These are phyloP conservation scores for Wickerhamomyces mucosus DNA, from an alignment of 805 yeast species.

Conservation along the genomic window DNA sequence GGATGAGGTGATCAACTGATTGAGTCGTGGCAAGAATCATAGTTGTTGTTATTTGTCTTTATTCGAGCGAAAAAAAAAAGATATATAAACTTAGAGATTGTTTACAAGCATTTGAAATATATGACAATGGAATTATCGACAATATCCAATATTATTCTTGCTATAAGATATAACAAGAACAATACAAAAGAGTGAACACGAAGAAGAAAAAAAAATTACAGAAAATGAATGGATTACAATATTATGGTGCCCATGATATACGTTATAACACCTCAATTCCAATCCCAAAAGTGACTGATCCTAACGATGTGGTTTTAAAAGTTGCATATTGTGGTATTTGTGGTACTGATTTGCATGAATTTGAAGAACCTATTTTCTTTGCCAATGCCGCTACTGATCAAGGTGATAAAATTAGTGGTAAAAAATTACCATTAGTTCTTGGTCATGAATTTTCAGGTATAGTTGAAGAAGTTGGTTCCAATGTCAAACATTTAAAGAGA, in stretches of 20 bases:
- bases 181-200: too few relatives aligned
- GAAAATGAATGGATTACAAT: constrained; percentile 32
- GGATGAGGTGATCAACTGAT: too few relatives aligned
- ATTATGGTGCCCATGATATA: constrained; percentile 29
- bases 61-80: too few relatives aligned
- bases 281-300: constrained; percentile 26
- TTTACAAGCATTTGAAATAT: too few relatives aligned
- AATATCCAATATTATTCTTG: too few relatives aligned
- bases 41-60: too few relatives aligned
- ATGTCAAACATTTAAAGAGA: constrained; percentile 37
- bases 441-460: constrained; percentile 58
- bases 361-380: constrained; percentile 50
- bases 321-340: constrained; percentile 46
- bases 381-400: constrained; percentile 33
- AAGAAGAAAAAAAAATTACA: too few relatives aligned
- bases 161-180: too few relatives aligned
- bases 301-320: constrained; percentile 34
- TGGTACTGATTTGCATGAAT: constrained; percentile 55
- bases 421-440: constrained; percentile 45
- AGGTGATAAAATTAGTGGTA: constrained; percentile 20
- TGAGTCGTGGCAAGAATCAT: too few relatives aligned
- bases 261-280: constrained; percentile 23
- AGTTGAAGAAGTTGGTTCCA: constrained; percentile 41
- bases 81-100: too few relatives aligned
- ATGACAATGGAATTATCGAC: too few relatives aligned